These are phyloP conservation scores for Tothia fuscella DNA, from an alignment of 2,329 filamentous ascomycete genomes.

Conservation along the genomic window DNA sequence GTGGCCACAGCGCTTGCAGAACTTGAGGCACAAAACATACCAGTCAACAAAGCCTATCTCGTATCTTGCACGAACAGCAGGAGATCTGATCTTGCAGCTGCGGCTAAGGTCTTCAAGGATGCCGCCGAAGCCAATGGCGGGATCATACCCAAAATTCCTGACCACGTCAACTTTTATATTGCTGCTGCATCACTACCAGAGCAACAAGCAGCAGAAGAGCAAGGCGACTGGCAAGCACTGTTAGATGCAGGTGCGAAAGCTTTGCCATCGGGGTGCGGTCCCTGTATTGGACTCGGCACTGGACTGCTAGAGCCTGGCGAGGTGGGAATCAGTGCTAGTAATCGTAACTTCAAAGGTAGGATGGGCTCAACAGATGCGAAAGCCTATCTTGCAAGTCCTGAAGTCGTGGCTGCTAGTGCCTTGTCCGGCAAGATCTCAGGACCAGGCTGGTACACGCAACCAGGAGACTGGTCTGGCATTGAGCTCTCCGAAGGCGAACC, in stretches of 20 bases:
- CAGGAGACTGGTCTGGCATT: conserved; percentile 54
- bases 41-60: conserved; percentile 72
- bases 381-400: conserved; percentile 78
- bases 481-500: conserved; percentile 62
- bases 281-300: conserved; percentile 72
- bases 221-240: conserved; percentile 75
- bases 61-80: conserved; percentile 85
- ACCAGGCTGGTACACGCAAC: conserved; percentile 66
- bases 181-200: conserved; percentile 73
- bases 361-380: conserved; percentile 74
- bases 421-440: conserved; percentile 60
- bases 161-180: conserved; percentile 76
- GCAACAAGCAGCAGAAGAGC: conserved; percentile 63
- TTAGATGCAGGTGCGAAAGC: conserved; percentile 68
- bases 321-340: conserved; percentile 70
- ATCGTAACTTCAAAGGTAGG: conserved; percentile 83
- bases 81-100: conserved; percentile 67
- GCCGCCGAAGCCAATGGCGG: conserved; percentile 50
- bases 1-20: conserved; percentile 65
- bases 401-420: conserved; percentile 85
- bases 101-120: conserved; percentile 74
- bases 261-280: conserved; percentile 64
- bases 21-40: conserved; percentile 62
- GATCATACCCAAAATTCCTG: conserved; percentile 55
- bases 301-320: conserved; percentile 78